Conservation (phyloP, 2,329 filamentous ascomycete genomes). For the Colletotrichum tropicale region DNA sequence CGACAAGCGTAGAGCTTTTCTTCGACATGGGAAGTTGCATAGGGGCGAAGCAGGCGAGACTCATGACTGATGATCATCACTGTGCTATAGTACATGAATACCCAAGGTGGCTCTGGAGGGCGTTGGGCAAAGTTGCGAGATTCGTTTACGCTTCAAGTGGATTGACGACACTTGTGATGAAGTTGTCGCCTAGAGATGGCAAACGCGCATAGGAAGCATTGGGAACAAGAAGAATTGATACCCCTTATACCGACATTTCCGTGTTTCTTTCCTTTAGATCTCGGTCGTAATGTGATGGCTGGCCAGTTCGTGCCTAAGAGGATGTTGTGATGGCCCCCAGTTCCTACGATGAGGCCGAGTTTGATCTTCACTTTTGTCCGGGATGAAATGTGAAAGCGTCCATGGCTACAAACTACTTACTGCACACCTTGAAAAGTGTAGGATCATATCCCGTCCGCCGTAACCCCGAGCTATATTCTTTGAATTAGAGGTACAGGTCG, state of each 20-base stretch:
- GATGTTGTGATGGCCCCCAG: background rate
- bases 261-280: background rate
- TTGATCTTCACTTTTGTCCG: background rate
- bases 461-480: background rate
- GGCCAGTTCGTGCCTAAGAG: background rate
- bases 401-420: background rate
- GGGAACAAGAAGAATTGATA: background rate
- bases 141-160: background rate
- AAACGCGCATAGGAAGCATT: background rate
- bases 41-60: background rate
- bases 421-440: background rate
- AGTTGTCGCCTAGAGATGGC: background rate
- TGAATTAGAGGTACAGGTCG: background rate
- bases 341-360: background rate
- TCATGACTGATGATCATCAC: background rate
- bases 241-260: background rate
- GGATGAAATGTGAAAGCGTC: background rate
- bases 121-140: background rate
- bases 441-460: background rate
- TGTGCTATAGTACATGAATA: background rate
- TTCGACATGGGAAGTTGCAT: background rate
- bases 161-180: background rate
- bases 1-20: background rate
- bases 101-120: background rate
- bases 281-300: background rate